A percentile compares a stretch with the other conserved stretches of the same genome.
phyloP scores from a whole-genome alignment of 139 green algal genomes.

The Micractinium sp. region DNA sequence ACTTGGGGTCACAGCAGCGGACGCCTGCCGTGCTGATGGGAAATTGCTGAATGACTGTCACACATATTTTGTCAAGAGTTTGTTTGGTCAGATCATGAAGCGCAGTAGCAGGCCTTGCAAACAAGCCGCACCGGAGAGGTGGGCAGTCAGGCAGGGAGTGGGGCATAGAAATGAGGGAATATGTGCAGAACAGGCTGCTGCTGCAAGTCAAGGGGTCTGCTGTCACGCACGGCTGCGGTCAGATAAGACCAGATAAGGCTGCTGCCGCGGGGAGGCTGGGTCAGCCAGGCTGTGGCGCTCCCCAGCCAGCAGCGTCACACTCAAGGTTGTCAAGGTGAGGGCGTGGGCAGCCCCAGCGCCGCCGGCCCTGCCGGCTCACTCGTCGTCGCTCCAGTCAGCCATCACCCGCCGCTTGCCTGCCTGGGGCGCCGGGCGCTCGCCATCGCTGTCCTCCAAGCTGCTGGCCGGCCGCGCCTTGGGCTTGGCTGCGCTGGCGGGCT shows the following conservation, averaged over 20 bases:
- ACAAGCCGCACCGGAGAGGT: not conserved
- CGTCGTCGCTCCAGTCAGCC: constrained; percentile 39
- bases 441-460: constrained; percentile 34
- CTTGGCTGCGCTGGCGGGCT: not conserved
- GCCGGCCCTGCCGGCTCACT: constrained; percentile 4
- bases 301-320: no score
- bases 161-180: not conserved
- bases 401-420: constrained; percentile 8
- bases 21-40: no score
- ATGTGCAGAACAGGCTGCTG: not conserved
- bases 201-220: not conserved
- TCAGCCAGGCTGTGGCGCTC: no score
- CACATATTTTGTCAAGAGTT: not conserved
- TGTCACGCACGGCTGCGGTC: not conserved
- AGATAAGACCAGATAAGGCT: no score
- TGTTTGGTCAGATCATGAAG: not conserved
- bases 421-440: not conserved
- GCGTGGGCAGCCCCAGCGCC: no score
- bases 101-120: not conserved
- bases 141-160: not conserved
- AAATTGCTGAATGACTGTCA: no score
- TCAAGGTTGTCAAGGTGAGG: no score
- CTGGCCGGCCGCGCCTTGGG: not conserved
- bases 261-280: no score
- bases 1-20: no score